Evolutionary conservation across 345 rosid genomes (phyloP).

Genomic region (Linum usitatissimum): DNA sequence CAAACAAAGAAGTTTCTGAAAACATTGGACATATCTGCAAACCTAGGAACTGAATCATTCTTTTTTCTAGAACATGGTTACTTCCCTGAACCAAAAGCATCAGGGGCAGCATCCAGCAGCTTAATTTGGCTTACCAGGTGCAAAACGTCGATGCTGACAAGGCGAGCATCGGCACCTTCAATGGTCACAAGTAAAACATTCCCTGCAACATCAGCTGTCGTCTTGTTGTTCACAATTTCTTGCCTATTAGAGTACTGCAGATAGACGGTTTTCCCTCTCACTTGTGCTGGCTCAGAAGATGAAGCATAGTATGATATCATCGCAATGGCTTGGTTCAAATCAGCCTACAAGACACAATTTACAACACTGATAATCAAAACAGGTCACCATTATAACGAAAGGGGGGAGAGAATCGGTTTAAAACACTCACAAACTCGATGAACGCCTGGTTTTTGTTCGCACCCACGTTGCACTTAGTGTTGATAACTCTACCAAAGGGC

Average conservation of each 20-base stretch:
- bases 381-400: not conserved
- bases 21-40: conserved; percentile 46
- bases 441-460: conserved; percentile 97
- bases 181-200: conserved; percentile 87
- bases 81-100: conserved; percentile 24
- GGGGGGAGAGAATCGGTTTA: not conserved
- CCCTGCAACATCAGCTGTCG: conserved; percentile 95
- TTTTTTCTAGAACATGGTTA: conserved; percentile 28
- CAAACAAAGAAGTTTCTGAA: conserved; percentile 54
- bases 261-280: conserved; percentile 98
- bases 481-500: conserved; percentile 91
- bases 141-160: conserved; percentile 95
- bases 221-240: conserved; percentile 95
- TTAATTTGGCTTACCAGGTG: conserved; percentile 64
- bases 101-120: not conserved
- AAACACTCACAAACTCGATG: conserved; percentile 80
- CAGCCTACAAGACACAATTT: conserved; percentile 40
- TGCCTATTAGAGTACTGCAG: conserved; percentile 97
- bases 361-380: not conserved
- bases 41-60: conserved; percentile 46
- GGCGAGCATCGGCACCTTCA: conserved; percentile 92
- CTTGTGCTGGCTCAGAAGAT: conserved; percentile 98
- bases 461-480: conserved; percentile 98
- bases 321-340: conserved; percentile 92
- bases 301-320: conserved; percentile 97